Conservation (phyloP, 176 grass and related monocot species). For the Avena insularis region DNA sequence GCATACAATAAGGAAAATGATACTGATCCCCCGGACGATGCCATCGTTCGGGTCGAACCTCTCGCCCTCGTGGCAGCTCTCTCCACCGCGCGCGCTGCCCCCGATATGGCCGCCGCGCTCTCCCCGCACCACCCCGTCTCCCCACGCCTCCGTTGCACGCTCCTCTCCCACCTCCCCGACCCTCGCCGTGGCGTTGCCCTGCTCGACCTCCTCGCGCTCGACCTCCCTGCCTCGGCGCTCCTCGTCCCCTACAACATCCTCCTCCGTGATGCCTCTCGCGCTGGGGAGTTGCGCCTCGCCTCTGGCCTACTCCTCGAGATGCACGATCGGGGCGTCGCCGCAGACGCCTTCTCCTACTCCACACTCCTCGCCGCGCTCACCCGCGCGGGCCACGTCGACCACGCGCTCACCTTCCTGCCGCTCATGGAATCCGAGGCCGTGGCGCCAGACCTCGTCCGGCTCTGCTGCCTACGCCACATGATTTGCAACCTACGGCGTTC, state of each 20-base stretch:
- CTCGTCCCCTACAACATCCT: slow-evolving; percentile 80
- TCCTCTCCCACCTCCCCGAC: slow-evolving; percentile 76
- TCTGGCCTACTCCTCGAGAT: slow-evolving; percentile 89
- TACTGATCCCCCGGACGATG: no score
- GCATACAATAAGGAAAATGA: no score
- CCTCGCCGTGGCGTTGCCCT: slow-evolving; percentile 76
- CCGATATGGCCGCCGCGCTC: slow-evolving; percentile 64
- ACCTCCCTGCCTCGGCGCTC: slow-evolving; percentile 47
- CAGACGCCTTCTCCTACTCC: slow-evolving; percentile 88
- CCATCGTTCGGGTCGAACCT: no score
- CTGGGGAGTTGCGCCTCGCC: slow-evolving; percentile 60
- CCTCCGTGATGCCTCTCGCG: slow-evolving; percentile 66
- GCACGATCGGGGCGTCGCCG: slow-evolving; percentile 48
- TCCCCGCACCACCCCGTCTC: slow-evolving; percentile 66
- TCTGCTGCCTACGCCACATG: slow-evolving; percentile 44
- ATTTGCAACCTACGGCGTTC: no score
- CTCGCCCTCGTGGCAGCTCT: slow-evolving; percentile 51
- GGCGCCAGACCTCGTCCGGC: slow-evolving; percentile 58
- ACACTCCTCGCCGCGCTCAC: slow-evolving; percentile 89
- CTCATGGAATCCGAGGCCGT: slow-evolving; percentile 79
- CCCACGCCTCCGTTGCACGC: slow-evolving; percentile 79
- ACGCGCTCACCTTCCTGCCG: slow-evolving; percentile 77
- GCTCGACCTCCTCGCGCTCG: slow-evolving; percentile 66
- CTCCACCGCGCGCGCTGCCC: slow-evolving; percentile 51
- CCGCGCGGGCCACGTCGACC: slow-evolving; percentile 68